A percentile compares a stretch with the other conserved stretches of the same genome.
Conservation (phyloP, 306 rosid species). For the Spatholobus suberectus region DNA sequence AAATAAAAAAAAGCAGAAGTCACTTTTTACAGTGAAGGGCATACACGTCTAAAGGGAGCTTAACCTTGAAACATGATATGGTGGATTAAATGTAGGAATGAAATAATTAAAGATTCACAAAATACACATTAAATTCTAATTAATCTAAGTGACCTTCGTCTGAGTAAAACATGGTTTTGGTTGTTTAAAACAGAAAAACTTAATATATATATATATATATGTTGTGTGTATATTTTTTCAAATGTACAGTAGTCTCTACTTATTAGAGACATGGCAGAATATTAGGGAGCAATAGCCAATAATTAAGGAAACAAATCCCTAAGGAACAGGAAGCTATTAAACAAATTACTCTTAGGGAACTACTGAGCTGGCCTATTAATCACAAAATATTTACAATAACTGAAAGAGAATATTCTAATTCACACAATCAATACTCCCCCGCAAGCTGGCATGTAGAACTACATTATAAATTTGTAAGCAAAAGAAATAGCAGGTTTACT, state of each 20-base stretch:
- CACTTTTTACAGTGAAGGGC: not conserved
- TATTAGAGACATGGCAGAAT: not conserved
- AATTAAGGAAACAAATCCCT: not conserved
- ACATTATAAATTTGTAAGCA: not conserved
- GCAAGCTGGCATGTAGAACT: not conserved
- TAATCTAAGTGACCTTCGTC: constrained; percentile 14
- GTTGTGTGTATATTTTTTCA: not conserved
- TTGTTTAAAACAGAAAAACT: constrained; percentile 3
- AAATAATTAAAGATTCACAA: not conserved
- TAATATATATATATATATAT: no score
- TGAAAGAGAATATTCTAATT: not conserved
- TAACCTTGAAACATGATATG: not conserved
- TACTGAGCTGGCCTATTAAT: not conserved
- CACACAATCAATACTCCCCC: not conserved
- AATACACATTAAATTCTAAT: constrained; percentile 1
- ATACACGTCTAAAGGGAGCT: not conserved
- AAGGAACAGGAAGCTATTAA: not conserved
- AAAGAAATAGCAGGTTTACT: not conserved
- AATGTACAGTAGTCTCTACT: not conserved
- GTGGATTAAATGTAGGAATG: constrained; percentile 1
- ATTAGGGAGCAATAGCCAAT: not conserved
- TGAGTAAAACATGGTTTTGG: constrained; percentile 11
- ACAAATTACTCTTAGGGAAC: not conserved
- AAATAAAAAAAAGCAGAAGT: not conserved
- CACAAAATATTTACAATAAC: not conserved